Evolutionary conservation across 768 basidiomycete genomes (phyloP).

Genomic region (Dioszegia aurantiaca): DNA sequence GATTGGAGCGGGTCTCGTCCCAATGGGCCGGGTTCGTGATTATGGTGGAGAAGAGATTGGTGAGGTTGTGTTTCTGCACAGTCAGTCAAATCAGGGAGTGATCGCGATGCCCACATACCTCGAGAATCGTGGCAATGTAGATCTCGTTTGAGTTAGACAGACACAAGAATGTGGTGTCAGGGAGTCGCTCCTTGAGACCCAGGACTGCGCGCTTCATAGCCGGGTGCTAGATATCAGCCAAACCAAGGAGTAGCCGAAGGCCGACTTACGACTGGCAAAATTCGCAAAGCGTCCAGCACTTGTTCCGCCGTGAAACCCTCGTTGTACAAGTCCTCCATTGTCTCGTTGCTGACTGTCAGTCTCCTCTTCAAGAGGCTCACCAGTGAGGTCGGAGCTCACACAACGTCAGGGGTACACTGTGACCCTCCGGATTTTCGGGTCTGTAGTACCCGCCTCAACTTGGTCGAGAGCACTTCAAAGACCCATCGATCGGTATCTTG

Average conservation of each 20-base stretch:
- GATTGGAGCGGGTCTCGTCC: conserved; percentile 61
- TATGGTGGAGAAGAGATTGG: conserved; percentile 72
- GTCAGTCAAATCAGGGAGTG: no score
- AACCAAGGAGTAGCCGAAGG: background rate
- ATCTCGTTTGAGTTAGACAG: conserved; percentile 91
- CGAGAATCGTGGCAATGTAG: conserved; percentile 84
- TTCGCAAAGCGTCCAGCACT: conserved; percentile 71
- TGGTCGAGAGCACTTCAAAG: conserved; percentile 68
- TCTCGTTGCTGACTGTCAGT: conserved; percentile 33
- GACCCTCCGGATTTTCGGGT: conserved; percentile 57
- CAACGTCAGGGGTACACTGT: conserved; percentile 87
- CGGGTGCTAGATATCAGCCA: conserved; percentile 67
- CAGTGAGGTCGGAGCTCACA: conserved; percentile 60
- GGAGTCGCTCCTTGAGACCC: conserved; percentile 65
- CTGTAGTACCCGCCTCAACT: conserved; percentile 79
- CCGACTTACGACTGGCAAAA: conserved; percentile 76
- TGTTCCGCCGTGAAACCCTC: conserved; percentile 69
- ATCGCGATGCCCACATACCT: conserved; percentile 58
- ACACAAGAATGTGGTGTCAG: conserved; percentile 75
- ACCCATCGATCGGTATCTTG: conserved; percentile 96
- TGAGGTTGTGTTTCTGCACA: conserved; percentile 68
- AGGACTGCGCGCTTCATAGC: conserved; percentile 91
- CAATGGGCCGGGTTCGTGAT: conserved; percentile 91
- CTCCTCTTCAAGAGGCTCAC: no score
- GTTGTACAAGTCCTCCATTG: conserved; percentile 66